A percentile compares a stretch with the other conserved stretches of the same genome.
Conservation (phyloP, 2,329 filamentous ascomycete species). For the Penicillium expansum region DNA sequence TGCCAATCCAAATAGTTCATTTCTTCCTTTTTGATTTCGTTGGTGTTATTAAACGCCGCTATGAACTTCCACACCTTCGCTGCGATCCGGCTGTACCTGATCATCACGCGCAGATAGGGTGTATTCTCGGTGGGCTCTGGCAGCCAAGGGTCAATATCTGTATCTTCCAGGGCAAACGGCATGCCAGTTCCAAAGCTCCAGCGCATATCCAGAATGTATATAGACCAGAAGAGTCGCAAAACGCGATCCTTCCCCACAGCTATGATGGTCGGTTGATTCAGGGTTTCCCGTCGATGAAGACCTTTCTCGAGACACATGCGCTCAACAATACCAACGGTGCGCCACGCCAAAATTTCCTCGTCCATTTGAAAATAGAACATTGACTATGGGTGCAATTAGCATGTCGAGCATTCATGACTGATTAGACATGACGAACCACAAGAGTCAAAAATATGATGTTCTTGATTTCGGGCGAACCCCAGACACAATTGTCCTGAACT, state of each 20-base stretch:
- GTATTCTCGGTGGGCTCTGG: conserved; percentile 64
- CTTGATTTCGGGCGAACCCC: conserved; percentile 58
- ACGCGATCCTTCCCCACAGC: conserved; percentile 67
- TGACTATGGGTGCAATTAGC: conserved; percentile 44
- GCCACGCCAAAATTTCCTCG: conserved; percentile 82
- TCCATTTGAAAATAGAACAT: conserved; percentile 81
- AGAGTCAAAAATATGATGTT: conserved; percentile 58
- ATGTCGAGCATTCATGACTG: not conserved
- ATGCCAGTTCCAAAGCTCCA: conserved; percentile 88
- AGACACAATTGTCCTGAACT: conserved; percentile 62
- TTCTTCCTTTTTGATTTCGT: conserved; percentile 67
- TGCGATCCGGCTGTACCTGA: conserved; percentile 75
- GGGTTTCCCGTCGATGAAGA: conserved; percentile 73
- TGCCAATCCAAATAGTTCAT: conserved; percentile 79
- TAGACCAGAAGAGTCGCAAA: conserved; percentile 77
- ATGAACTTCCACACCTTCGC: conserved; percentile 84
- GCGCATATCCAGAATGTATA: conserved; percentile 80
- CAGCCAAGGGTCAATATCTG: conserved; percentile 75
- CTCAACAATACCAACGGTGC: conserved; percentile 80
- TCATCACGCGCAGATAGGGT: conserved; percentile 82
- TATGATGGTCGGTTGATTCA: conserved; percentile 62
- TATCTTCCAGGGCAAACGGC: conserved; percentile 78
- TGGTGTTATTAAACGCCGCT: conserved; percentile 64
- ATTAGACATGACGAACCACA: conserved; percentile 26
- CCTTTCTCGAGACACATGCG: conserved; percentile 77